phyloP scores from a whole-genome alignment of 1,284 basidiomycete species.

The Ustilago vetiveriae region DNA sequence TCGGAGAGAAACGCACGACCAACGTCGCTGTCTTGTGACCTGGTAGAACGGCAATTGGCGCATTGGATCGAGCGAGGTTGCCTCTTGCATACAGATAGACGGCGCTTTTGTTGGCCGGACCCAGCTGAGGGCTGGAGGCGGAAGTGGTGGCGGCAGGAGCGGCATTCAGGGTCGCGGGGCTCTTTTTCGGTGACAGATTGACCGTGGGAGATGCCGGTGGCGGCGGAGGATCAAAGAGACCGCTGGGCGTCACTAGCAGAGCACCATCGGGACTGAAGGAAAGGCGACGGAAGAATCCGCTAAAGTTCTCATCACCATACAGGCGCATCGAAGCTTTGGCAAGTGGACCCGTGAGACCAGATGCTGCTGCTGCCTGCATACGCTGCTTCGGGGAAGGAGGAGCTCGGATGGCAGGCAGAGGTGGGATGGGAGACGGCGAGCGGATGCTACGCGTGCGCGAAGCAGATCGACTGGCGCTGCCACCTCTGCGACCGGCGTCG shows the following conservation, averaged over 20 bases:
- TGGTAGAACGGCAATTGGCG: conserved; percentile 91
- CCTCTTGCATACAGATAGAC: conserved; percentile 96
- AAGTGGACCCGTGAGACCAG: conserved; percentile 24
- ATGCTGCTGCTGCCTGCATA: conserved; percentile 50
- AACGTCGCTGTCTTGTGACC: conserved; percentile 95
- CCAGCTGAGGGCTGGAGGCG: conserved; percentile 15
- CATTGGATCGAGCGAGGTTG: conserved; percentile 76
- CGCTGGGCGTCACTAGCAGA: conserved; percentile 90
- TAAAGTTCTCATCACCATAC: conserved; percentile 94
- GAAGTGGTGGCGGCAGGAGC: conserved; percentile 2
- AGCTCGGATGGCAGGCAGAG: conserved; percentile 64
- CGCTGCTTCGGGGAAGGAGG: conserved; percentile 60
- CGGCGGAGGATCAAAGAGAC: conserved; percentile 75
- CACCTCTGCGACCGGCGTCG: conserved; percentile 25
- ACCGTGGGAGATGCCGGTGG: conserved; percentile 47
- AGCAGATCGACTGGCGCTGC: conserved; percentile 50
- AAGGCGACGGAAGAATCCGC: conserved; percentile 93
- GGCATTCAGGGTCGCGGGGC: conserved; percentile 17
- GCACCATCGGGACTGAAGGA: conserved; percentile 95
- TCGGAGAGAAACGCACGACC: conserved; percentile 90
- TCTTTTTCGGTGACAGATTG: conserved; percentile 40
- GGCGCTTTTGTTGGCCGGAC: conserved; percentile 70
- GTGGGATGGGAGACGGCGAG: conserved; percentile 68
- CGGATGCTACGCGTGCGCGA: conserved; percentile 55
- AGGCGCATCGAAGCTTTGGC: conserved; percentile 68